Conservation (phyloP, 345 rosid genomes). For the Angophora floribunda region DNA sequence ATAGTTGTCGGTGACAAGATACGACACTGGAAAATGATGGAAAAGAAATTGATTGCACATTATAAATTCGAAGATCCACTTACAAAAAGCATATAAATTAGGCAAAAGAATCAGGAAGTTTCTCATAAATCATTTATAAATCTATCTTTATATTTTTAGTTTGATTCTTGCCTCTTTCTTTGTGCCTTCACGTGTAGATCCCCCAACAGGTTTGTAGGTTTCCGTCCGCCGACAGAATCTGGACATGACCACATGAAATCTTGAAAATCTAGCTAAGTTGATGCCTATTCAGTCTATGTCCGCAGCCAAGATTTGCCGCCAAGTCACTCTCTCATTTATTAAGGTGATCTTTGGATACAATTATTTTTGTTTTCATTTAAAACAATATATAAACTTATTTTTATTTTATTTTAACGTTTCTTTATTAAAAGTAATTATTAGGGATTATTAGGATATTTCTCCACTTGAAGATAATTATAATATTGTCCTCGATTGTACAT, state of each 20-base stretch:
- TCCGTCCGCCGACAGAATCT: background rate
- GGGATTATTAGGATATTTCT: background rate
- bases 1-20: background rate
- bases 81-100: background rate
- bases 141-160: background rate
- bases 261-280: background rate
- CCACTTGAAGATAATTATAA: background rate
- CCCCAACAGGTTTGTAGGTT: background rate
- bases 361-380: background rate
- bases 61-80: background rate
- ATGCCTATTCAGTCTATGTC: background rate
- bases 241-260: background rate
- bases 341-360: background rate
- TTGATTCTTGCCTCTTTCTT: background rate
- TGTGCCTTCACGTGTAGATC: background rate
- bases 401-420: background rate
- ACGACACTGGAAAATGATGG: background rate
- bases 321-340: background rate
- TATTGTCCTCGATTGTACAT: no score
- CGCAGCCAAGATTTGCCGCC: background rate
- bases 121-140: background rate
- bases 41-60: background rate
- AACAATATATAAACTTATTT: background rate
- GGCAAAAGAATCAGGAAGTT: background rate
- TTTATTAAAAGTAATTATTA: background rate